A percentile compares a stretch with the other conserved stretches of the same genome.
Conservation (phyloP, 164 flowering plant species). For the Piper betle region DNA sequence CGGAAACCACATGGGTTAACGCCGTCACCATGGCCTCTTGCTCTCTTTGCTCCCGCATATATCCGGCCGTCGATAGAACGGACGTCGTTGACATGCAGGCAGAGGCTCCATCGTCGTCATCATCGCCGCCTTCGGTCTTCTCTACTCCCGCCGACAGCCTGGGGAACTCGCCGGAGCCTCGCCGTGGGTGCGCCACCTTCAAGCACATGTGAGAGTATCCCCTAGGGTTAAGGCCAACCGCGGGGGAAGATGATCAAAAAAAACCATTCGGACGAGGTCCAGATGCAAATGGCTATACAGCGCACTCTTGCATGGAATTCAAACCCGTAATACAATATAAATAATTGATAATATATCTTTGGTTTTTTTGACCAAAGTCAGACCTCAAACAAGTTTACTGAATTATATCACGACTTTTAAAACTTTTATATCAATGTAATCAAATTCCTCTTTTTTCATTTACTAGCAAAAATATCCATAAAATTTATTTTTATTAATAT, state of each 20-base stretch:
- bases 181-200: neutral
- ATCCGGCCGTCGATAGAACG: neutral
- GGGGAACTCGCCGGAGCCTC: neutral
- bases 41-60: conserved; percentile 26
- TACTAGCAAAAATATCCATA: too few relatives aligned
- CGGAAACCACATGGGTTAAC: conserved; percentile 35
- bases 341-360: too few relatives aligned
- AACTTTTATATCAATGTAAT: too few relatives aligned
- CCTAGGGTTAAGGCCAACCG: neutral
- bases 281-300: neutral
- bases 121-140: neutral
- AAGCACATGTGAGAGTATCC: neutral
- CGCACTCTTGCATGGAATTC: neutral
- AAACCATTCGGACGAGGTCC: neutral
- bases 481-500: too few relatives aligned
- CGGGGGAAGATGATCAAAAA: neutral
- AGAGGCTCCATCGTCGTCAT: neutral
- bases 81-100: neutral
- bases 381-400: too few relatives aligned
- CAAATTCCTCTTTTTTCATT: too few relatives aligned
- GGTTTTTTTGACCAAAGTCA: too few relatives aligned
- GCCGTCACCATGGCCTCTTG: conserved; percentile 47
- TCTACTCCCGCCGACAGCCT: neutral
- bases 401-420: too few relatives aligned
- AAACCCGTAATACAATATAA: too few relatives aligned